These are phyloP conservation scores for Saccharomyces mikatae DNA, from an alignment of 805 yeast species.

Conservation along the genomic window DNA sequence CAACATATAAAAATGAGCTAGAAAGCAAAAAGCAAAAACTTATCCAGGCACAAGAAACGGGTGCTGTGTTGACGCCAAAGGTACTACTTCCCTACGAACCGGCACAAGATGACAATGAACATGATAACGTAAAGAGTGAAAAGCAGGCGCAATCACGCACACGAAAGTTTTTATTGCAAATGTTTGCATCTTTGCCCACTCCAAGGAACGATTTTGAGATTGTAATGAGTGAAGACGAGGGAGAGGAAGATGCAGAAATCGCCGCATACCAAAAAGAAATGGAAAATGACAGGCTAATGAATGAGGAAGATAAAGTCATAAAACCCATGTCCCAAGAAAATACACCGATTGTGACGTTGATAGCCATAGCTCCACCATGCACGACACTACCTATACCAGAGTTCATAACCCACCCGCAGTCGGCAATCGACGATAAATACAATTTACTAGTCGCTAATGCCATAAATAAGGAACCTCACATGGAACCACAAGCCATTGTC, in stretches of 20 bases:
- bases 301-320: neutral
- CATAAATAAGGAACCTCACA: constrained; percentile 4
- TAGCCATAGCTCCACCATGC: neutral
- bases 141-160: constrained; percentile 3
- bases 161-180: constrained; percentile 6
- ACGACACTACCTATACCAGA: constrained; percentile 11
- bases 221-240: constrained; percentile 29
- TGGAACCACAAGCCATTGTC: constrained; percentile 1
- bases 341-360: neutral
- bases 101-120: neutral
- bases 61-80: constrained; percentile 3
- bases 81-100: neutral
- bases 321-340: neutral
- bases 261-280: neutral
- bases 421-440: constrained; percentile 14
- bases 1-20: constrained; percentile 13
- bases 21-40: constrained; percentile 26
- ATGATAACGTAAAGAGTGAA: constrained; percentile 5
- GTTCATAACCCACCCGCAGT: constrained; percentile 11
- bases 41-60: constrained; percentile 6
- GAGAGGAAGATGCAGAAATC: constrained; percentile 11
- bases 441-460: constrained; percentile 16
- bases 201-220: constrained; percentile 44
- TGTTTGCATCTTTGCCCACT: constrained; percentile 32
- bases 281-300: constrained; percentile 9